Base-by-base conservation (phyloP, 257 asterid species). In the Ilex aquifolium region DNA sequence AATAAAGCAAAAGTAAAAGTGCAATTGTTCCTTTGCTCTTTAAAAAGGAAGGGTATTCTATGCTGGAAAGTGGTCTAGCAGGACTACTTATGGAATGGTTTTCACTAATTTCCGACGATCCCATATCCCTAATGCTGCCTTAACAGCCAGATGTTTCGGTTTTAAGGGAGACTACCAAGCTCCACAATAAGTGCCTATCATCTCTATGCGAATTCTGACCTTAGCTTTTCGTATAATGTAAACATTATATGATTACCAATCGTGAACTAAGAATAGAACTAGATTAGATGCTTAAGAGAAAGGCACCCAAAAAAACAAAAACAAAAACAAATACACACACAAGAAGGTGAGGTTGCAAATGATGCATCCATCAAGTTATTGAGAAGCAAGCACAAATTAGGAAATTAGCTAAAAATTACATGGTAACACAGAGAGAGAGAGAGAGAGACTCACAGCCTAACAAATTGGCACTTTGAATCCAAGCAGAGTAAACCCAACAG, bases 1-100 rank as follows among this genome's bases (percentile, higher is more conserved):
- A 79, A 51, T 66, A 78, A 78, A 78, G 82, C 67, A 74, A 75
- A 80, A 74, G 78, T 64, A 55, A 81, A 78, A 77, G 80, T 62
- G 62, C 29, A 54, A 42, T 61, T 73, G 73, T 74, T 64, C 57
- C 79, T 66, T 71, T 75, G 78, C 71, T 65, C 59, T 54, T 57
- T 44, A 74, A 74, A 72, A 78, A 76, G 57, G 13, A 65, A 75
- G 31, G 75, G 77, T 68, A 80, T 67, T 70, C 73, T 65, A 81
- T 72, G 90, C 79, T 44, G 67, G 67, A 80, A 75, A 80, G 78
- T 57, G 65, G 65, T 13, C 63, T 50, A 57, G 56, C 65, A 40
- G 59, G 64, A 66, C 64, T 59, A 58, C 39, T 67, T 40, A 56
- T 53, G 40, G 62, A 55, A 17, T 66, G 21, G 56, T 15, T 59